A percentile compares a stretch with the other conserved stretches of the same genome.
These are phyloP conservation scores for Ramularia collo-cygni DNA, from an alignment of 2,329 filamentous ascomycete genomes.

Conservation along the genomic window DNA sequence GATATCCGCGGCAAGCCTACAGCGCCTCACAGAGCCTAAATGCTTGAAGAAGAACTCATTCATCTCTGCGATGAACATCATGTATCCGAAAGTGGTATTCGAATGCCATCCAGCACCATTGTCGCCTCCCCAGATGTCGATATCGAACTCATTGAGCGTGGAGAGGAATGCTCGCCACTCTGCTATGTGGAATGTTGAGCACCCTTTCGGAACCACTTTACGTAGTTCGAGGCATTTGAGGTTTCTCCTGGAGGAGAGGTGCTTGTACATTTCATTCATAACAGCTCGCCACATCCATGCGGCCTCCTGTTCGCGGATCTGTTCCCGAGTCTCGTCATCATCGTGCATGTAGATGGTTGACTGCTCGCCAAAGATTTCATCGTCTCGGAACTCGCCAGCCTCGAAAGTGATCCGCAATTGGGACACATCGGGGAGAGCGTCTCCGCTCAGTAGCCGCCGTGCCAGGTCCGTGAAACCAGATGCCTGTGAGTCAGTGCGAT, in stretches of 20 bases:
- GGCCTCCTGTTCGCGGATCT: background rate
- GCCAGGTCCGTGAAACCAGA: background rate
- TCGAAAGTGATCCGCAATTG: background rate
- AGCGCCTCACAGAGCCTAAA: background rate
- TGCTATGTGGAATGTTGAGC: background rate
- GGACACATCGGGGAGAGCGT: background rate
- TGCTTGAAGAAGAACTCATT: background rate
- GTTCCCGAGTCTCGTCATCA: background rate
- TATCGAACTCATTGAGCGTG: background rate
- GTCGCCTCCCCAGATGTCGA: background rate
- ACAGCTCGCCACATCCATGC: background rate
- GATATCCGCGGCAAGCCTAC: background rate
- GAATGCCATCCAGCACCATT: background rate
- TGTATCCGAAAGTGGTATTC: background rate
- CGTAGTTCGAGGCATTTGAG: background rate
- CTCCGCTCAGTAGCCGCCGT: background rate
- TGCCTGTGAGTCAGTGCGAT: too few species aligned
- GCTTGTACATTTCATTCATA: background rate
- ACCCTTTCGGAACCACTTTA: background rate
- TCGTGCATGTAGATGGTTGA: background rate
- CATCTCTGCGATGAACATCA: background rate
- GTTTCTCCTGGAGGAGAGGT: background rate
- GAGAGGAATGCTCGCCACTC: background rate
- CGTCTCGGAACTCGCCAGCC: background rate
- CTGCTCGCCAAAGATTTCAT: background rate